phyloP scores from a whole-genome alignment of 768 basidiomycete species.

The Calocybe indica region DNA sequence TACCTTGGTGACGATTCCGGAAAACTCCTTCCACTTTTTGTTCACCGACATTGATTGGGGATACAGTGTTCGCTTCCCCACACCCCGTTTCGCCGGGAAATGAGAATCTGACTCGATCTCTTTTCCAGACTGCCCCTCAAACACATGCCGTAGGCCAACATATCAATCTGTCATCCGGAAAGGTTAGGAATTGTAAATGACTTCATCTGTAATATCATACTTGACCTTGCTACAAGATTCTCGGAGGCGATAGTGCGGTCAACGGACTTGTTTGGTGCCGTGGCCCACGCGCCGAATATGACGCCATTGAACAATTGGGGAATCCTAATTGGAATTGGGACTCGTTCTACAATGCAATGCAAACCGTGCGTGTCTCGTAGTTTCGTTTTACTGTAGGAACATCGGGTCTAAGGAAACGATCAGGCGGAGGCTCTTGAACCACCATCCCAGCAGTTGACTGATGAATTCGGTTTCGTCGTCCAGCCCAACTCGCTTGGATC shows the following conservation, averaged over 20 bases:
- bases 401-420: background rate
- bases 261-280: slow-evolving; percentile 31
- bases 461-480: slow-evolving; percentile 18
- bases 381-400: background rate
- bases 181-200: slow-evolving; percentile 8
- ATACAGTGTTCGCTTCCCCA: slow-evolving; percentile 12
- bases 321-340: slow-evolving; percentile 31
- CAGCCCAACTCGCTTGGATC: slow-evolving; percentile 16
- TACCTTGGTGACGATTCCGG: slow-evolving; percentile 19
- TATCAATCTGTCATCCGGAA: slow-evolving; percentile 22
- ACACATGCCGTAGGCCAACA: slow-evolving; percentile 13
- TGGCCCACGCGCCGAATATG: slow-evolving; percentile 22
- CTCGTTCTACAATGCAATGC: slow-evolving; percentile 25
- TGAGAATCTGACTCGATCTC: background rate
- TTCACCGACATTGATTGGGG: slow-evolving; percentile 21
- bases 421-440: slow-evolving; percentile 21
- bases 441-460: slow-evolving; percentile 13
- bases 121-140: slow-evolving; percentile 17
- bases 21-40: slow-evolving; percentile 20
- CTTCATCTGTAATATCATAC: background rate
- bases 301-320: slow-evolving; percentile 21
- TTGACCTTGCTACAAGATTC: slow-evolving; percentile 14
- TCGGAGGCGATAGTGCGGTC: slow-evolving; percentile 29
- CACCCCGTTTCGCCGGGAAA: background rate
- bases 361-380: slow-evolving; percentile 12